Base-by-base conservation (phyloP, 352 stramenopile genomes). In the Achlya hypogyna region DNA sequence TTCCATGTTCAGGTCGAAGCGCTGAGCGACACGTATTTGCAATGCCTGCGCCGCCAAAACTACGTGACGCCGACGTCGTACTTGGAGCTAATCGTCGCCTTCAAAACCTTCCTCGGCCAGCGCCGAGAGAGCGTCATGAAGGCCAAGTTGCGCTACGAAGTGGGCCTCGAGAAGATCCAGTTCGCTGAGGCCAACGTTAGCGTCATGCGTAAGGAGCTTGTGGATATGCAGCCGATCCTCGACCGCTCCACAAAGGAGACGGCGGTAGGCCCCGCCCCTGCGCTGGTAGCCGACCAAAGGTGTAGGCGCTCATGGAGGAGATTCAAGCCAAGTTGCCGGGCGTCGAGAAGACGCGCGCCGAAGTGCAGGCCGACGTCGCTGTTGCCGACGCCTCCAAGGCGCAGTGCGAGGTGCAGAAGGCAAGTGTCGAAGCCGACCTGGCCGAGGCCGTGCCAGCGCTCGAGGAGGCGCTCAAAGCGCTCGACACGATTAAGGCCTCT, bases 41-140 rank as follows among this genome's bases (percentile, higher is more conserved):
- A 87, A 54, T 76, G 82, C 40, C 69, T 97, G 35, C 78, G 89
- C 23, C 84, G 94, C 0, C 85, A 96, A 58, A 98, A 98, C 66
- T 98, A 98, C 64, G 93, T 98, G 25, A 98, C 95, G 5, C 94
- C 95, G 12, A 98, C 95, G 9, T 96, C 82, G 34, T 98, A 98
- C 69, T 68, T 98, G 8, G 94, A 98, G 71, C 79, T 98, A 18
- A 97, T 98, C 40, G 73, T 96, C 16, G 89, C 91, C 0, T 98
- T 98, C 74, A 98, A 97, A 74, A 86, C 78, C 16, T 92, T 93
- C 38, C 78, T 98, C 0, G 78, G 79, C 0, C 66, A 86, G 5
- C 89, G 91, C 25, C 82, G 93, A 18, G 82, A 92, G 14, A 80
- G 91, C 10, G 88, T 98, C 12, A 79, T 88, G 62, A 62, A 72